phyloP scores from a whole-genome alignment of 129 eudicot species.

The Smallanthus sonchifolius region DNA sequence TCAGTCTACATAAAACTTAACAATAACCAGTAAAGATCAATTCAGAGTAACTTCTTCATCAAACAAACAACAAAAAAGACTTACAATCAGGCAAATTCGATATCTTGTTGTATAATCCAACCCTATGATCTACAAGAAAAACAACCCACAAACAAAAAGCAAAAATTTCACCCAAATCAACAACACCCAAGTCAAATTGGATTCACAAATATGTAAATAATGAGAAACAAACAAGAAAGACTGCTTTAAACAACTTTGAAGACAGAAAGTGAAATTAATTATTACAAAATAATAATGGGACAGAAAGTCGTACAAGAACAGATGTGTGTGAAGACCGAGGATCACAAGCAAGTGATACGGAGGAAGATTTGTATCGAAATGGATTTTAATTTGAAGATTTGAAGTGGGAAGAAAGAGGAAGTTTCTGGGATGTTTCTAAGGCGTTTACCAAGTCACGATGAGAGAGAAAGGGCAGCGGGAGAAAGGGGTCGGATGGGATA shows the following conservation, averaged over 20 bases:
- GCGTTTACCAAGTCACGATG: constrained; percentile 28
- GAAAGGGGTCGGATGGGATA: constrained; percentile 35
- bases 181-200: constrained; percentile 14
- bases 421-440: constrained; percentile 27
- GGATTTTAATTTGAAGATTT: neutral
- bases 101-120: no score
- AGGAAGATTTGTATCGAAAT: constrained; percentile 1
- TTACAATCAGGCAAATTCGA: neutral
- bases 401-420: constrained; percentile 10
- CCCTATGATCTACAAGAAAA: neutral
- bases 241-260: neutral
- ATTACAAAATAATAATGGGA: neutral
- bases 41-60: neutral
- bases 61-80: constrained; percentile 2
- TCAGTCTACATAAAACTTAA: no score
- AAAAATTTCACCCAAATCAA: constrained; percentile 1
- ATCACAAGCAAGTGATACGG: constrained; percentile 9
- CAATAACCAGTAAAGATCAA: neutral
- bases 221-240: neutral
- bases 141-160: neutral
- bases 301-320: constrained; percentile 18
- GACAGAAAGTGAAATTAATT: neutral
- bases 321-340: constrained; percentile 16
- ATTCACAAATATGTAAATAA: neutral
- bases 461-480: constrained; percentile 21